phyloP scores from a whole-genome alignment of 2,329 filamentous ascomycete genomes.

The Rutstroemia sp. region DNA sequence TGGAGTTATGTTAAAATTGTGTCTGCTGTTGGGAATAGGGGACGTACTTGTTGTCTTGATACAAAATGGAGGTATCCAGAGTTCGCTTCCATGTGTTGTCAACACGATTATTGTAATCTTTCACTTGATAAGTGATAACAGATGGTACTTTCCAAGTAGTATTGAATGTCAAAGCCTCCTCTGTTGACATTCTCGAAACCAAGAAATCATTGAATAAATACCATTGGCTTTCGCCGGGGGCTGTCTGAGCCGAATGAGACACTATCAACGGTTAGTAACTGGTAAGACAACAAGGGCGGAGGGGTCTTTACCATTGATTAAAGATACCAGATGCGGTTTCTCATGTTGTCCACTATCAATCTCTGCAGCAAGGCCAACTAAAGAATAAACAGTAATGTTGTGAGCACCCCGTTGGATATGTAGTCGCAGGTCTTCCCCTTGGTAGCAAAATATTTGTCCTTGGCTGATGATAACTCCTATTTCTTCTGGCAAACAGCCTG shows the following conservation, averaged over 20 bases:
- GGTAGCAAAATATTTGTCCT: conserved; percentile 91
- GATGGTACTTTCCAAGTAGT: conserved; percentile 89
- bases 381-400: conserved; percentile 80
- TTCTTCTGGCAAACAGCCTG: conserved; percentile 87
- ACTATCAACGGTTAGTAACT: conserved; percentile 37
- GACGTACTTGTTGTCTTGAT: conserved; percentile 53
- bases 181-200: conserved; percentile 68
- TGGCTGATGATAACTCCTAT: conserved; percentile 87
- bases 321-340: conserved; percentile 83
- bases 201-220: conserved; percentile 97
- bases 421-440: conserved; percentile 79
- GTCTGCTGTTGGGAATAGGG: neutral
- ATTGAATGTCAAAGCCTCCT: conserved; percentile 86
- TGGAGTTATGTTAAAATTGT: neutral
- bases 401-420: conserved; percentile 74
- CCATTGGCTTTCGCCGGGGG: conserved; percentile 66
- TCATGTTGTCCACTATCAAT: conserved; percentile 81
- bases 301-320: conserved; percentile 64
- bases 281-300: neutral
- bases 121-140: conserved; percentile 79
- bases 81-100: conserved; percentile 80
- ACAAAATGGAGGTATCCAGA: conserved; percentile 79
- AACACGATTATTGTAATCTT: conserved; percentile 70
- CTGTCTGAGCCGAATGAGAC: conserved; percentile 54
- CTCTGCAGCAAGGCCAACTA: conserved; percentile 83